Conservation (phyloP, 2,329 filamentous ascomycete genomes). For the Trichoderma brevicompactum region DNA sequence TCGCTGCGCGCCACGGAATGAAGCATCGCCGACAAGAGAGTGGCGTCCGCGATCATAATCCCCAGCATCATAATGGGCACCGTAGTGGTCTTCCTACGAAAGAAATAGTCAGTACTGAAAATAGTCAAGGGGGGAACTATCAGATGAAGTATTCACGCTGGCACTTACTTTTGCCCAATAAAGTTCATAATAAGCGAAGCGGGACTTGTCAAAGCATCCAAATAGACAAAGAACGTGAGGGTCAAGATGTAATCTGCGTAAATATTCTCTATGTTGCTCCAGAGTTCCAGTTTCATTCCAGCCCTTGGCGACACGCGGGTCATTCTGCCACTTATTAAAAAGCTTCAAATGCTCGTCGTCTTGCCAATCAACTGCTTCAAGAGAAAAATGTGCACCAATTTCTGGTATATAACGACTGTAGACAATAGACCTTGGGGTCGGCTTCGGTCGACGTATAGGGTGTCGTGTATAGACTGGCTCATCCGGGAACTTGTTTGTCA, state of each 20-base stretch:
- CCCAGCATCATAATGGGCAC: slow-evolving; percentile 59
- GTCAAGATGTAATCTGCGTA: slow-evolving; percentile 67
- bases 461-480: slow-evolving; percentile 55
- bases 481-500: slow-evolving; percentile 37
- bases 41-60: slow-evolving; percentile 64
- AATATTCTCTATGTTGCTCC: slow-evolving; percentile 72
- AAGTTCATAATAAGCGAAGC: slow-evolving; percentile 76
- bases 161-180: slow-evolving; percentile 65
- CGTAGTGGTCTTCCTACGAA: slow-evolving; percentile 56
- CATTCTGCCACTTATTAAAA: slow-evolving; percentile 80
- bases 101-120: neutral
- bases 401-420: slow-evolving; percentile 79
- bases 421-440: slow-evolving; percentile 65
- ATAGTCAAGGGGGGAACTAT: too few relatives aligned
- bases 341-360: slow-evolving; percentile 65
- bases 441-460: slow-evolving; percentile 70
- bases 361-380: slow-evolving; percentile 68
- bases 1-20: slow-evolving; percentile 58
- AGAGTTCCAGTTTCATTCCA: slow-evolving; percentile 78
- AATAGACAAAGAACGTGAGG: slow-evolving; percentile 70
- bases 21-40: slow-evolving; percentile 60
- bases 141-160: neutral
- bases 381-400: slow-evolving; percentile 72
- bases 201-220: slow-evolving; percentile 69
- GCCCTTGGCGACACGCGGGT: slow-evolving; percentile 73